These are phyloP conservation scores for Kickxella alabastrina DNA, from an alignment of 192 early-diverging fungal genomes.

Conservation along the genomic window DNA sequence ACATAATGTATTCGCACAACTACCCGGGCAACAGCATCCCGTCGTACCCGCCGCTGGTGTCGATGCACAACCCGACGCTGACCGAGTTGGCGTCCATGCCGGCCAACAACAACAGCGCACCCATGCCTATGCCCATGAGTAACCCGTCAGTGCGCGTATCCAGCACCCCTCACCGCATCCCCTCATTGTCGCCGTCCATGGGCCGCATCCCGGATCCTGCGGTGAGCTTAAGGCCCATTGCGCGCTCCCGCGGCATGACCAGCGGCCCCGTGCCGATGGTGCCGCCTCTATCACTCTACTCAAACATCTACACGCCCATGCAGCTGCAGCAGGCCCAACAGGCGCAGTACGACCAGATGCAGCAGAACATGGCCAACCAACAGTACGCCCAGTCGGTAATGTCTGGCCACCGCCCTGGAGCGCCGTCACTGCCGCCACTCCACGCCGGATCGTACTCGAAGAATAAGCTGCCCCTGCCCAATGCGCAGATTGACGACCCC, in stretches of 20 bases:
- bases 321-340: slow-evolving; percentile 40
- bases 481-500: slow-evolving; percentile 39
- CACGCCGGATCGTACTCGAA: slow-evolving; percentile 10
- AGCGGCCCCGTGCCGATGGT: background rate
- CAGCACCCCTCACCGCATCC: slow-evolving; percentile 13
- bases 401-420: background rate
- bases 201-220: slow-evolving; percentile 18
- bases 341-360: slow-evolving; percentile 9
- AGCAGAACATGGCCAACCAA: too few relatives aligned
- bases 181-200: slow-evolving; percentile 31
- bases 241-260: slow-evolving; percentile 32
- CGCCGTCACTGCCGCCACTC: background rate
- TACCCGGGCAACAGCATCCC: slow-evolving; percentile 3
- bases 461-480: slow-evolving; percentile 40
- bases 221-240: slow-evolving; percentile 28
- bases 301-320: slow-evolving; percentile 34
- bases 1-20: slow-evolving; percentile 7
- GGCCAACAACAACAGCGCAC: background rate
- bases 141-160: slow-evolving; percentile 3
- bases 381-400: background rate
- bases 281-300: slow-evolving; percentile 31
- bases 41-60: slow-evolving; percentile 1
- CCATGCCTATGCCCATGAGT: background rate
- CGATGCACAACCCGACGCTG: slow-evolving; percentile 22
- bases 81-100: slow-evolving; percentile 23